Conservation (phyloP, 2,329 filamentous ascomycete genomes). For the Ceratocystis colombiana region DNA sequence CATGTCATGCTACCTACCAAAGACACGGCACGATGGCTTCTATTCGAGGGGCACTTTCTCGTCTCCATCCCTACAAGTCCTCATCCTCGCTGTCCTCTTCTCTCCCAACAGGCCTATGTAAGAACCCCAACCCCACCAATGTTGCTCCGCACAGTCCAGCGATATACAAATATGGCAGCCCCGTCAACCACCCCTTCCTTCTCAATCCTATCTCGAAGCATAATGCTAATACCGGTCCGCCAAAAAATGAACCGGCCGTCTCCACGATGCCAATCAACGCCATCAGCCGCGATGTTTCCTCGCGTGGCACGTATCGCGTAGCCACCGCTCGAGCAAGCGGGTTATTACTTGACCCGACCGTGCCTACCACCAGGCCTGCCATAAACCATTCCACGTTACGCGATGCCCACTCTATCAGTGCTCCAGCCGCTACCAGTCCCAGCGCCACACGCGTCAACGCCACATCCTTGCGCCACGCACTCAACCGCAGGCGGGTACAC, state of each 20-base stretch:
- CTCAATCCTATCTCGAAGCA: constrained; percentile 34
- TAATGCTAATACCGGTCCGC: constrained; percentile 35
- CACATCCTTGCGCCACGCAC: constrained; percentile 35
- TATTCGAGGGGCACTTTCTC: not conserved
- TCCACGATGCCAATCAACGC: constrained; percentile 37
- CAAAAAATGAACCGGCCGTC: constrained; percentile 35
- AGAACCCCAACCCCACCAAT: constrained; percentile 31
- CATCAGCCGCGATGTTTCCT: constrained; percentile 36
- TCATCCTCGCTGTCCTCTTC: constrained; percentile 25
- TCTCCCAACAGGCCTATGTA: constrained; percentile 30
- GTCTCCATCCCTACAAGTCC: constrained; percentile 25
- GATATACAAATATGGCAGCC: constrained; percentile 37
- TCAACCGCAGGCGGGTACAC: constrained; percentile 31
- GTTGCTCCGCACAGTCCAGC: constrained; percentile 30
- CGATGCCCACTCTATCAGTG: constrained; percentile 33
- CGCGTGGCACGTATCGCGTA: constrained; percentile 34
- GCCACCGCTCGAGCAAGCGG: constrained; percentile 36
- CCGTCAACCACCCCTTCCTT: constrained; percentile 33
- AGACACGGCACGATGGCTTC: not conserved
- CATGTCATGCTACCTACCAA: not conserved
- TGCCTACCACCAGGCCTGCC: constrained; percentile 33
- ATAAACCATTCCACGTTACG: constrained; percentile 33
- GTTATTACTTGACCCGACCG: constrained; percentile 34
- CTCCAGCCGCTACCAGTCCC: constrained; percentile 31
- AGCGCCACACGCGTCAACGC: constrained; percentile 33